Base-by-base conservation (phyloP, 352 stramenopile genomes). In the Globisporangium middletonii region DNA sequence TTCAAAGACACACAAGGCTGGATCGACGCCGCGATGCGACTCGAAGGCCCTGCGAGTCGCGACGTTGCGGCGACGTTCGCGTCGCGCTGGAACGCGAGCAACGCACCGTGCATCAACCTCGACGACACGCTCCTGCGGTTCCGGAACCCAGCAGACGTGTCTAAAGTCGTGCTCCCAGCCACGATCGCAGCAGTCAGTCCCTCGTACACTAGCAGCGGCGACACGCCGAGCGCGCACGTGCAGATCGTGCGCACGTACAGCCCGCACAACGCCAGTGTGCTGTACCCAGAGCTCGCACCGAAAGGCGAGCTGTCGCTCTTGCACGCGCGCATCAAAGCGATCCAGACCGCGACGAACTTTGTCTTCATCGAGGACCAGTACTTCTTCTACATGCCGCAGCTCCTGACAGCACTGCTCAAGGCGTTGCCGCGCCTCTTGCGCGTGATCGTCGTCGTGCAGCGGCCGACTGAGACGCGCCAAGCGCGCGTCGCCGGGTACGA, bases 341-440 rank as follows among this genome's bases (percentile, higher is more conserved):
- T 88, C 57, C 62, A 54, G 3, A 69, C 77, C 23, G 79, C 76
- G 1, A 63, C 65, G 50, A 89, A 89, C 60, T 84, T 72, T 62
- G 72, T 89, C 19, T 87, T 77, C 55, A 75, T 89, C 56, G 72
- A 87, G 53, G 79, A 89, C 50, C 74, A 89, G 64, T 87, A 89
- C 64, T 89, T 89, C 46, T 79, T 86, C 53, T 57, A 75, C 28
- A 72, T 89, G 48, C 72, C 76, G n/a, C 67, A 86, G 60, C 62
- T 89, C 4, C 55, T 84, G 56, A 63, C 79, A 0, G 74, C 69
- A 26, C 68, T 89, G 4, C 23, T 72, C 45, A 55, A 67, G 1
- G 72, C 73, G 44, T 67, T 84, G 19, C 75, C 72, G 0, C 68
- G 67, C 8, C 65, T 82, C 3, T 68, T 79, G 27, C 71, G 72